Percentiles rank a stretch among this genome's conserved stretches.
Conservation (phyloP, 176 grass and related monocot species). For the Alopecurus myosuroides region DNA sequence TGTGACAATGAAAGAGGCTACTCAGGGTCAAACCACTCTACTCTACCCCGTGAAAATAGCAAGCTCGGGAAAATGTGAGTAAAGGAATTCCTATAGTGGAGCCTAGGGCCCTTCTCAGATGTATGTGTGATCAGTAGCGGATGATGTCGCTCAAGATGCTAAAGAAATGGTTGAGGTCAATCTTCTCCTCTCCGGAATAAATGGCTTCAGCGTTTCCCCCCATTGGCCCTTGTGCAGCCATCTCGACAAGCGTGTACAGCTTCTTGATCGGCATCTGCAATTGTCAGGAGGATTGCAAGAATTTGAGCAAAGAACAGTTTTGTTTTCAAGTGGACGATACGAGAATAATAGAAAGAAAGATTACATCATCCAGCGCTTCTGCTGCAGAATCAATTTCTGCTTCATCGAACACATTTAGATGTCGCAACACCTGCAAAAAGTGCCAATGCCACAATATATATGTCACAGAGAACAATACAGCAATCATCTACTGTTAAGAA, state of each 20-base stretch:
- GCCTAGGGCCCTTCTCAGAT: background rate
- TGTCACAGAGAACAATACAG: background rate
- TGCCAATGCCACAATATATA: background rate
- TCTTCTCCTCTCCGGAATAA: constrained; percentile 74
- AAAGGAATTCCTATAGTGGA: constrained; percentile 18
- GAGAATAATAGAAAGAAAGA: constrained; percentile 16
- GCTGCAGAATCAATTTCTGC: constrained; percentile 64
- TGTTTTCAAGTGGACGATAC: background rate
- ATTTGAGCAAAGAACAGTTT: constrained; percentile 24
- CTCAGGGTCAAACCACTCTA: constrained; percentile 9
- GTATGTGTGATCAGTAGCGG: constrained; percentile 27
- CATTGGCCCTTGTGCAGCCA: constrained; percentile 74
- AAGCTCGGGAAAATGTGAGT: background rate
- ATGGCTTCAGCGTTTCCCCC: constrained; percentile 72
- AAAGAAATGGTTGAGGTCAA: constrained; percentile 89
- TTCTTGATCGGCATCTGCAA: constrained; percentile 91
- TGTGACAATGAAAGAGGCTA: background rate
- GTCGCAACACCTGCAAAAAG: constrained; percentile 54
- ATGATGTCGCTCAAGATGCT: constrained; percentile 85
- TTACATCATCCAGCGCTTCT: constrained; percentile 85
- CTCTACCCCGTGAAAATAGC: background rate
- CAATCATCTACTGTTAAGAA: background rate
- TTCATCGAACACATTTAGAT: constrained; percentile 71
- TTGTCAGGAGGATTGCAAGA: constrained; percentile 8
- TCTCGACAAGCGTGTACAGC: constrained; percentile 86